phyloP scores from a whole-genome alignment of 2,329 filamentous ascomycete genomes.

The Xylariomycetidae sp. region DNA sequence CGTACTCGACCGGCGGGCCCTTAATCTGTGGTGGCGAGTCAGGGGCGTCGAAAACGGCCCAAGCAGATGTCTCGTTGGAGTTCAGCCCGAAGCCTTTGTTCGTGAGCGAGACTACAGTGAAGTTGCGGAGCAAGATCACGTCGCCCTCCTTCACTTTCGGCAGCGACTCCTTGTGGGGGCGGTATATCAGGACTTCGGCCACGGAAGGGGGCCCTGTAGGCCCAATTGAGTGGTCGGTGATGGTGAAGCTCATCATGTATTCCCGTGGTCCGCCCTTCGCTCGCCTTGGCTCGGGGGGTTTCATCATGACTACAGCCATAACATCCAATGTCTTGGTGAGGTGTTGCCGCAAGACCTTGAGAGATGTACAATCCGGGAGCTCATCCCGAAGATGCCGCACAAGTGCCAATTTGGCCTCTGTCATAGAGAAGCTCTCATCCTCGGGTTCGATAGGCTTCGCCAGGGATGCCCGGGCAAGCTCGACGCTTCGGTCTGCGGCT shows the following conservation, averaged over 20 bases:
- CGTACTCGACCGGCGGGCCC: slow-evolving; percentile 54
- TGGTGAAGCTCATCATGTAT: slow-evolving; percentile 51
- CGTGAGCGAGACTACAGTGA: slow-evolving; percentile 48
- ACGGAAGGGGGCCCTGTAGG: slow-evolving; percentile 32
- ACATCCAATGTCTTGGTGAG: slow-evolving; percentile 46
- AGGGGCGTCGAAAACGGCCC: slow-evolving; percentile 46
- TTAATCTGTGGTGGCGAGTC: slow-evolving; percentile 38
- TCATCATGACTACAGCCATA: slow-evolving; percentile 47
- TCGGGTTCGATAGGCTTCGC: slow-evolving; percentile 18
- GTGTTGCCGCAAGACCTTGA: slow-evolving; percentile 46
- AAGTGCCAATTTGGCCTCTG: slow-evolving; percentile 39
- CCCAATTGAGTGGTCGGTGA: slow-evolving; percentile 50
- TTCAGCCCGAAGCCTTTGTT: slow-evolving; percentile 50
- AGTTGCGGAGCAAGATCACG: slow-evolving; percentile 50
- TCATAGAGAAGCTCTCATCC: slow-evolving; percentile 24
- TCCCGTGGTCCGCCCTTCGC: slow-evolving; percentile 53
- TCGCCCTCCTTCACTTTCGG: slow-evolving; percentile 51
- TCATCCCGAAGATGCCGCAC: slow-evolving; percentile 39
- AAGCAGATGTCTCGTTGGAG: slow-evolving; percentile 50
- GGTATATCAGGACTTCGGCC: slow-evolving; percentile 51
- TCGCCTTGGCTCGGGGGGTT: slow-evolving; percentile 44
- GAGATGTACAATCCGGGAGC: slow-evolving; percentile 45
- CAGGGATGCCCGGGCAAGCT: slow-evolving; percentile 20
- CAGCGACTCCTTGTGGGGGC: slow-evolving; percentile 51
- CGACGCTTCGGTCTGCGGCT: slow-evolving; percentile 18